Evolutionary conservation across 208 protist species (phyloP).

Genomic region (Leishmania martiniquensis): DNA sequence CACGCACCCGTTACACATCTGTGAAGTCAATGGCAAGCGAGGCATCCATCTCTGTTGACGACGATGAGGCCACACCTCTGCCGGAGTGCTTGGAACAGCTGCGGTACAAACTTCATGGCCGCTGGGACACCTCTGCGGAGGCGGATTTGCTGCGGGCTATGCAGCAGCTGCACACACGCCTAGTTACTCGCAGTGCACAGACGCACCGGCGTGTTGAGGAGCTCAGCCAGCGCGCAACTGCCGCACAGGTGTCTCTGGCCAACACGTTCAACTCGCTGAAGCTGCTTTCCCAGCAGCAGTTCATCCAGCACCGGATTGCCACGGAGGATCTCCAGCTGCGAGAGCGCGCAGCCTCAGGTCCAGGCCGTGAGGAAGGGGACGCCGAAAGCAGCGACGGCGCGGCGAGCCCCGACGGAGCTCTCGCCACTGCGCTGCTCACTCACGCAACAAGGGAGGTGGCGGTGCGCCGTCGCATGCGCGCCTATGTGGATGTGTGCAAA

Average conservation of each 20-base stretch:
- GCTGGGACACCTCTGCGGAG: constrained; percentile 56
- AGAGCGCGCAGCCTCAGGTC: not conserved
- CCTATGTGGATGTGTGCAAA: constrained; percentile 18
- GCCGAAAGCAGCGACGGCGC: constrained; percentile 1
- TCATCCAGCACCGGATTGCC: constrained; percentile 80
- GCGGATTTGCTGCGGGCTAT: constrained; percentile 46
- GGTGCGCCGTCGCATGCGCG: constrained; percentile 27
- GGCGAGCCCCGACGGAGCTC: not conserved
- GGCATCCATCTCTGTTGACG: not conserved
- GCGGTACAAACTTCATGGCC: constrained; percentile 25
- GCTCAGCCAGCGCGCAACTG: constrained; percentile 34
- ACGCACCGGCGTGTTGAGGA: constrained; percentile 35
- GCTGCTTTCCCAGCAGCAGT: constrained; percentile 67
- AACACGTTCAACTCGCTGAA: constrained; percentile 68
- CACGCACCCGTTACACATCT: not conserved
- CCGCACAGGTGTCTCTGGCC: constrained; percentile 36
- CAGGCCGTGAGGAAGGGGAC: constrained; percentile 17
- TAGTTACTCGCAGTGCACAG: constrained; percentile 23
- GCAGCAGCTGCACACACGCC: constrained; percentile 43
- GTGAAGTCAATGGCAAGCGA: not conserved
- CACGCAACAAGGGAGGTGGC: constrained; percentile 7
- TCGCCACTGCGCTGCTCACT: not conserved
- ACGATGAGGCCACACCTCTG: constrained; percentile 9
- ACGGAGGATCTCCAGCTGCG: constrained; percentile 36
- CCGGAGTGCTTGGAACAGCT: constrained; percentile 28